These are phyloP conservation scores for Mikania micrantha DNA, from an alignment of 129 eudicot species.

Conservation along the genomic window DNA sequence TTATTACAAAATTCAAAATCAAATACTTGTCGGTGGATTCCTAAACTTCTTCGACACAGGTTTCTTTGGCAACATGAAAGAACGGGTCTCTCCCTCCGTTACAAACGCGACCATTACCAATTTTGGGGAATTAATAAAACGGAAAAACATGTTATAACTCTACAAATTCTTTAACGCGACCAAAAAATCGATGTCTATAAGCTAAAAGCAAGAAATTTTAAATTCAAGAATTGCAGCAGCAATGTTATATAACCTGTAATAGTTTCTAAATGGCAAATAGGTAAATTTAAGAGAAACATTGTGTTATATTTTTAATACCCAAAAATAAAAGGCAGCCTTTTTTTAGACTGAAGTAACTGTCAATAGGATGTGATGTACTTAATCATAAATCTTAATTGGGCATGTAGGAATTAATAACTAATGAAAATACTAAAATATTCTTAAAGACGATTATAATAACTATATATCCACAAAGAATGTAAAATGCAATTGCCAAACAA, in stretches of 20 bases:
- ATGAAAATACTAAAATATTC: background rate
- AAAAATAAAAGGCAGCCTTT: background rate
- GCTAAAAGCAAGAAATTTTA: background rate
- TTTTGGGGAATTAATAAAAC: too few species aligned
- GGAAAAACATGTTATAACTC: too few species aligned
- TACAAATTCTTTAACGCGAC: too few species aligned
- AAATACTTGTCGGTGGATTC: too few species aligned
- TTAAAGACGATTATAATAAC: background rate
- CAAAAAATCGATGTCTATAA: background rate
- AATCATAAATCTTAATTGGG: background rate
- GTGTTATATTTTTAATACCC: background rate
- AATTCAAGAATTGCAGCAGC: background rate
- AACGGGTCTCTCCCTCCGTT: too few species aligned
- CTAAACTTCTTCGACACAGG: too few species aligned
- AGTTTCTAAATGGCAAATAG: background rate
- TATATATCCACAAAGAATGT: background rate
- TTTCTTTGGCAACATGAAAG: too few species aligned
- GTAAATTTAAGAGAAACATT: background rate
- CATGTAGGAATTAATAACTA: background rate
- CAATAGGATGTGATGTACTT: background rate
- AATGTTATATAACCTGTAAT: background rate
- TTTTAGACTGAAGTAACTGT: background rate
- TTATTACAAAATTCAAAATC: too few species aligned
- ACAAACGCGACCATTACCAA: too few species aligned
- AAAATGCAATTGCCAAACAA: constrained; percentile 3